Evolutionary conservation across 306 rosid genomes (phyloP).

Genomic region (Fagus crenata): DNA sequence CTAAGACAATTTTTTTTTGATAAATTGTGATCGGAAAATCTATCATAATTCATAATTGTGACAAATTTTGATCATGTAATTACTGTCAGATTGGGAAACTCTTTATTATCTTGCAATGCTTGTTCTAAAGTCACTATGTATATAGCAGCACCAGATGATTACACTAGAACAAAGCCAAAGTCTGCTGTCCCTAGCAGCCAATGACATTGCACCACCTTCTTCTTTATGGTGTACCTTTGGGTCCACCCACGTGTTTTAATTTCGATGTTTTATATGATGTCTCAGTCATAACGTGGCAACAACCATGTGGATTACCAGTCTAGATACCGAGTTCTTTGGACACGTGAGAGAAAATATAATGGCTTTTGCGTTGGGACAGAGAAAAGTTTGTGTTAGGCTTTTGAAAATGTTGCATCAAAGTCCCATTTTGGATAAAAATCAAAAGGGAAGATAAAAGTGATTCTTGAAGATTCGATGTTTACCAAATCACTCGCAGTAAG

Average conservation of each 20-base stretch:
- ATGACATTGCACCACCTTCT: neutral
- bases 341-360: neutral
- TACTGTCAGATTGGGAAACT: neutral
- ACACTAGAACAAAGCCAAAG: neutral
- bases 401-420: too few relatives aligned
- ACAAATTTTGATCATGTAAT: too few relatives aligned
- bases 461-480: neutral
- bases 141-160: neutral
- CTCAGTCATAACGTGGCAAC: conserved; percentile 20
- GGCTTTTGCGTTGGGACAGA: too few relatives aligned
- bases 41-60: too few relatives aligned
- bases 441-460: neutral
- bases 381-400: too few relatives aligned
- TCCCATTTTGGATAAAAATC: too few relatives aligned
- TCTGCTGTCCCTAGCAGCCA: neutral
- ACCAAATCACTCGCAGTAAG: neutral
- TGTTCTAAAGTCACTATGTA: neutral
- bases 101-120: neutral
- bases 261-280: neutral
- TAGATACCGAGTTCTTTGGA: neutral
- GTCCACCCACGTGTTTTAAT: conserved; percentile 14
- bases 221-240: neutral
- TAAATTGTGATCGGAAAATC: too few relatives aligned
- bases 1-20: neutral
- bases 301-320: neutral